A percentile compares a stretch with the other conserved stretches of the same genome.
Evolutionary conservation across 805 yeast species (phyloP).

Genomic region (Candida piceae): DNA sequence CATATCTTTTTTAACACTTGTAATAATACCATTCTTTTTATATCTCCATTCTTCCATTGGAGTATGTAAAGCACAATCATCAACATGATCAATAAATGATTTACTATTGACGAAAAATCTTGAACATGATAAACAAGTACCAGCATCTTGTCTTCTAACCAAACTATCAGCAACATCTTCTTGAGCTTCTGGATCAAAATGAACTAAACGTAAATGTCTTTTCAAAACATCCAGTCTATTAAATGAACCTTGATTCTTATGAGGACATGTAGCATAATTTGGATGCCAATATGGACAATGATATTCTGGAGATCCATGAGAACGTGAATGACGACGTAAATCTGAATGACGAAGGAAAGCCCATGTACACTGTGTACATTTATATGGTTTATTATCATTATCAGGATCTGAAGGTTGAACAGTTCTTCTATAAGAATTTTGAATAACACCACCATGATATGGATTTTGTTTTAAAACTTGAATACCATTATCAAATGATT

Average conservation of each 20-base stretch:
- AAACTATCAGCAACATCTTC: constrained; percentile 19
- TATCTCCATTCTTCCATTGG: constrained; percentile 31
- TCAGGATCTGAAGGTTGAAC: constrained; percentile 16
- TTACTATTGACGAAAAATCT: constrained; percentile 49
- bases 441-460: constrained; percentile 8
- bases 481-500: constrained; percentile 6
- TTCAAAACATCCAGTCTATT: constrained; percentile 70
- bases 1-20: constrained; percentile 24
- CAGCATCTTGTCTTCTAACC: constrained; percentile 46
- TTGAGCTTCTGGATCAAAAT: constrained; percentile 44
- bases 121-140: constrained; percentile 66
- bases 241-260: constrained; percentile 71
- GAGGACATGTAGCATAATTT: constrained; percentile 58
- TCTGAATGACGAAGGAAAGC: constrained; percentile 67
- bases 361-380: constrained; percentile 55
- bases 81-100: constrained; percentile 59
- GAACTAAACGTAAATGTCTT: constrained; percentile 66
- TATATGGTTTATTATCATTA: constrained; percentile 29
- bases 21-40: constrained; percentile 28
- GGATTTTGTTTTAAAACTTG: constrained; percentile 15
- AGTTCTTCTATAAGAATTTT: constrained; percentile 9
- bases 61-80: constrained; percentile 47
- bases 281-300: constrained; percentile 71
- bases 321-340: constrained; percentile 59
- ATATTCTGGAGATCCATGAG: constrained; percentile 61